phyloP scores from a whole-genome alignment of 805 yeast genomes.

The Kurtzmaniella cleridarum region DNA sequence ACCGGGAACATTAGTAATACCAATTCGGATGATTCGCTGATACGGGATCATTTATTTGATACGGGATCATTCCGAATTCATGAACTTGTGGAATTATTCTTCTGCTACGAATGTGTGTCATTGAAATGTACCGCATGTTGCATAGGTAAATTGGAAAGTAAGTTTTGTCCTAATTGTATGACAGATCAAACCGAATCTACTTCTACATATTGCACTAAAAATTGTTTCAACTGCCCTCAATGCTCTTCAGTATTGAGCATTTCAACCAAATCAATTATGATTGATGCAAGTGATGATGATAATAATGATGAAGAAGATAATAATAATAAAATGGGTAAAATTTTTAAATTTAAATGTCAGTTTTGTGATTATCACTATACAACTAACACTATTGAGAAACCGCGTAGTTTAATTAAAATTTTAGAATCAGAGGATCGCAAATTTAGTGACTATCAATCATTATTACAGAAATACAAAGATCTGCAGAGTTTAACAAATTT shows the following conservation, averaged over 20 bases:
- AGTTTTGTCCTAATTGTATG: slow-evolving; percentile 35
- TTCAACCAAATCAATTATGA: slow-evolving; percentile 9
- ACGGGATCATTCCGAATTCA: slow-evolving; percentile 6
- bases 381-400: slow-evolving; percentile 34
- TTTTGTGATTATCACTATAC: slow-evolving; percentile 28
- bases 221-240: slow-evolving; percentile 35
- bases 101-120: slow-evolving; percentile 33
- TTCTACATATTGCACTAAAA: slow-evolving; percentile 24
- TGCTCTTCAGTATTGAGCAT: slow-evolving; percentile 26
- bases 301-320: too few relatives aligned
- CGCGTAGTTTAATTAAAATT: slow-evolving; percentile 30
- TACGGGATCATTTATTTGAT: slow-evolving; percentile 4
- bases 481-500: slow-evolving; percentile 1
- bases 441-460: slow-evolving; percentile 3
- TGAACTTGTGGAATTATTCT: slow-evolving; percentile 21
- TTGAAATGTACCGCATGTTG: slow-evolving; percentile 25
- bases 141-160: slow-evolving; percentile 17
- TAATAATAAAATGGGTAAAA: slow-evolving; percentile 21
- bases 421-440: slow-evolving; percentile 12
- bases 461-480: slow-evolving; percentile 2
- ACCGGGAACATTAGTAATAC: slow-evolving; percentile 4
- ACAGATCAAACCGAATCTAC: slow-evolving; percentile 25
- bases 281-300: too few relatives aligned
- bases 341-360: slow-evolving; percentile 34
- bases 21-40: neutral